phyloP scores from a whole-genome alignment of 805 yeast genomes.

The Isabelozyma rhagii region DNA sequence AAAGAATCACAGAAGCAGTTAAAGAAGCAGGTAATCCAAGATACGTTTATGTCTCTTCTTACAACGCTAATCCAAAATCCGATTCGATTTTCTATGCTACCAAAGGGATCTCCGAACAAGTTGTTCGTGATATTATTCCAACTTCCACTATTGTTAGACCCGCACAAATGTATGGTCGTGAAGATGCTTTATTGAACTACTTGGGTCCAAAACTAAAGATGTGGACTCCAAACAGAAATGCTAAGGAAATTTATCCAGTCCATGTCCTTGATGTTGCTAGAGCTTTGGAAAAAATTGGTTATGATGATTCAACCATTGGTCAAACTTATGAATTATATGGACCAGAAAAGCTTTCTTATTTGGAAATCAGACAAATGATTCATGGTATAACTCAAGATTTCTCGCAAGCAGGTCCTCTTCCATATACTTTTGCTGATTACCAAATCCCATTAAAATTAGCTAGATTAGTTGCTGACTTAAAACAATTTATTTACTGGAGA shows the following conservation, averaged over 20 bases:
- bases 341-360: constrained; percentile 57
- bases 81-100: constrained; percentile 72
- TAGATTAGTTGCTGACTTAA: constrained; percentile 42
- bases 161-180: constrained; percentile 72
- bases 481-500: constrained; percentile 43
- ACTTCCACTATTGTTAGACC: constrained; percentile 85
- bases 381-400: constrained; percentile 56
- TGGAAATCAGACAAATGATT: constrained; percentile 68
- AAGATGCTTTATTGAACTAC: constrained; percentile 65
- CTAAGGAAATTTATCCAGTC: constrained; percentile 65
- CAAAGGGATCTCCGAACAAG: constrained; percentile 74
- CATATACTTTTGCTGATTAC: constrained; percentile 42
- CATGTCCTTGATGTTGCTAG: constrained; percentile 75
- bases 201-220: constrained; percentile 54
- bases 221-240: constrained; percentile 64
- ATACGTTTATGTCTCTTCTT: constrained; percentile 73
- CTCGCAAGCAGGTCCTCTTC: constrained; percentile 43
- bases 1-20: constrained; percentile 71
- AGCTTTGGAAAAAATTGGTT: constrained; percentile 76
- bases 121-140: constrained; percentile 64
- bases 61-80: constrained; percentile 69
- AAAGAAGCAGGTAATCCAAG: constrained; percentile 71
- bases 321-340: constrained; percentile 74
- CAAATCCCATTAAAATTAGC: constrained; percentile 43
- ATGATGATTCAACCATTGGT: constrained; percentile 77